Evolutionary conservation across 345 rosid genomes (phyloP).

Genomic region (Hevea brasiliensis): DNA sequence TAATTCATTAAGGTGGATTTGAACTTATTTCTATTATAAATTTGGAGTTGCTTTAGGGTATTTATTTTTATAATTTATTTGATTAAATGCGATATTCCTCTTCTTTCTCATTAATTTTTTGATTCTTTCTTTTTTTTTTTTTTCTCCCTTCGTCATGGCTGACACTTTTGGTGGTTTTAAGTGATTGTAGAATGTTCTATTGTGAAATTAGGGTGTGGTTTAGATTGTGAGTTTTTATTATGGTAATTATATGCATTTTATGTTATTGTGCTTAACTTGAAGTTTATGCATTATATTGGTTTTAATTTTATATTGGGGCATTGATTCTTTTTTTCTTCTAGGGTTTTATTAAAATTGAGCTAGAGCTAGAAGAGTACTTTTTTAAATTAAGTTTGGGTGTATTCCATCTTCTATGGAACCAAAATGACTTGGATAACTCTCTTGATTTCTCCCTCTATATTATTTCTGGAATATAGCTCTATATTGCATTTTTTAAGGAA

Average conservation of each 20-base stretch:
- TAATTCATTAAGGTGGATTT: neutral
- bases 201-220: neutral
- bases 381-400: neutral
- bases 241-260: constrained; percentile 3
- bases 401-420: neutral
- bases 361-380: no score
- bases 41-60: neutral
- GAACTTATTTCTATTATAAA: neutral
- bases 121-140: neutral
- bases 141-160: neutral
- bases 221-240: neutral
- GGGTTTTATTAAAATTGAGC: neutral
- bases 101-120: neutral
- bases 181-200: neutral
- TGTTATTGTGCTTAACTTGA: neutral
- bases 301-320: no score
- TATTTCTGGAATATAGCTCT: neutral
- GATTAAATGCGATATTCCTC: neutral
- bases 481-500: neutral
- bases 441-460: neutral
- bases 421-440: neutral
- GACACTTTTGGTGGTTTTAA: neutral
- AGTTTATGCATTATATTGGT: neutral
- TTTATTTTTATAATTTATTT: neutral
- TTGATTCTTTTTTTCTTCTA: no score